A percentile compares a stretch with the other conserved stretches of the same genome.
Conservation (phyloP, 1,284 basidiomycete species). For the Fomitiporia mediterranea region DNA sequence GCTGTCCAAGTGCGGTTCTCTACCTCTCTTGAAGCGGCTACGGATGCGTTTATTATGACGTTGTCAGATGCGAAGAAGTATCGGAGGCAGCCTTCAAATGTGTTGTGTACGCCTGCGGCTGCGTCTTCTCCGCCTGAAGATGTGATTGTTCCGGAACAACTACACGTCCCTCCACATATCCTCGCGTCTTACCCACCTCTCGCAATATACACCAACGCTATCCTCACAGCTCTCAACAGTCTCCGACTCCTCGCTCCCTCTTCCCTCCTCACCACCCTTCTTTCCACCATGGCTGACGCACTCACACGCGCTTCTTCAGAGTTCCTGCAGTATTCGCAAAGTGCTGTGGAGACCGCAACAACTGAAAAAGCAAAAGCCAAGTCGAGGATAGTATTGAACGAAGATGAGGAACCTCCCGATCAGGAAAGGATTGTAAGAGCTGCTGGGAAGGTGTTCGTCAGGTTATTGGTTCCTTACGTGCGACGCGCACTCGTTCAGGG, state of each 20-base stretch:
- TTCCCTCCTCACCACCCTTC: conserved; percentile 44
- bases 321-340: conserved; percentile 42
- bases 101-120: conserved; percentile 13
- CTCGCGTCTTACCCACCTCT: conserved; percentile 76
- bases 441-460: conserved; percentile 52
- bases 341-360: conserved; percentile 23
- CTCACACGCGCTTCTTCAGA: conserved; percentile 43
- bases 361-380: conserved; percentile 16
- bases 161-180: conserved; percentile 61
- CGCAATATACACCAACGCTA: conserved; percentile 70
- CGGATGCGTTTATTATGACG: conserved; percentile 1
- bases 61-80: conserved; percentile 18
- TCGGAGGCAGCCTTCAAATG: conserved; percentile 11
- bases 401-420: conserved; percentile 30
- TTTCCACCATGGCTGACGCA: conserved; percentile 44
- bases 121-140: conserved; percentile 12
- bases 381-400: conserved; percentile 26
- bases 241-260: conserved; percentile 78
- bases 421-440: conserved; percentile 45
- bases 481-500: conserved; percentile 65
- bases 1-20: conserved; percentile 27
- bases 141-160: conserved; percentile 6
- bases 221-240: conserved; percentile 74
- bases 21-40: conserved; percentile 29
- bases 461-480: conserved; percentile 64